phyloP scores from a whole-genome alignment of 768 basidiomycete genomes.

The Harrya chromipes region DNA sequence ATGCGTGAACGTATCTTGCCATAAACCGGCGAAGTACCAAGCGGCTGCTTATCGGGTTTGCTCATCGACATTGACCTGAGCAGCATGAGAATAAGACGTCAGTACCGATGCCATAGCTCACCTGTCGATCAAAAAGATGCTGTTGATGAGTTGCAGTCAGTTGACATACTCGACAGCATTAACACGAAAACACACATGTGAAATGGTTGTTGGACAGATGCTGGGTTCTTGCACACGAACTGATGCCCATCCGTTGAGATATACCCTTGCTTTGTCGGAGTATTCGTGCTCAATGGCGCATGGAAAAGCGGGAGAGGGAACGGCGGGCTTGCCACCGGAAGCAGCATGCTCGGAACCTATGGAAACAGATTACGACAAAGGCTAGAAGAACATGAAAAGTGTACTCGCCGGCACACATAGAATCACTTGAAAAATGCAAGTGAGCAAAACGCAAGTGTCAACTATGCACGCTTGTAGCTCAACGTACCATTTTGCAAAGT shows the following conservation, averaged over 20 bases:
- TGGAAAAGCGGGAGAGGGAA: constrained; percentile 60
- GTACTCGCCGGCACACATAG: constrained; percentile 46
- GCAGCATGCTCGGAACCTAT: constrained; percentile 50
- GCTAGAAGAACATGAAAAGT: not conserved
- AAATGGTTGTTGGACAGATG: constrained; percentile 45
- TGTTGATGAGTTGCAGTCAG: no score
- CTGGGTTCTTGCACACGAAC: constrained; percentile 52
- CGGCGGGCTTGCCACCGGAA: constrained; percentile 34
- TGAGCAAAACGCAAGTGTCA: not conserved
- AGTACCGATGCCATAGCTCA: not conserved
- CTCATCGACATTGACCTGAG: constrained; percentile 52
- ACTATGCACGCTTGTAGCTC: no score
- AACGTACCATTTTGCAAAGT: constrained; percentile 52
- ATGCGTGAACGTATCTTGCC: constrained; percentile 29
- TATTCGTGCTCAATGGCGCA: constrained; percentile 24
- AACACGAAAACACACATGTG: constrained; percentile 48
- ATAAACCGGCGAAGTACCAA: constrained; percentile 35
- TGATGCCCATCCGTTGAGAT: constrained; percentile 56
- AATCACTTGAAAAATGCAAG: constrained; percentile 35
- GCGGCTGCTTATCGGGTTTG: constrained; percentile 37
- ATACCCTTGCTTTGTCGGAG: no score
- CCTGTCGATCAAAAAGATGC: constrained; percentile 26
- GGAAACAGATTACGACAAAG: not conserved
- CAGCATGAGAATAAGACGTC: not conserved
- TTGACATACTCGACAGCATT: not conserved